A percentile compares a stretch with the other conserved stretches of the same genome.
Evolutionary conservation across 1,284 basidiomycete species (phyloP).

Genomic region (Leccinum subrobustum): DNA sequence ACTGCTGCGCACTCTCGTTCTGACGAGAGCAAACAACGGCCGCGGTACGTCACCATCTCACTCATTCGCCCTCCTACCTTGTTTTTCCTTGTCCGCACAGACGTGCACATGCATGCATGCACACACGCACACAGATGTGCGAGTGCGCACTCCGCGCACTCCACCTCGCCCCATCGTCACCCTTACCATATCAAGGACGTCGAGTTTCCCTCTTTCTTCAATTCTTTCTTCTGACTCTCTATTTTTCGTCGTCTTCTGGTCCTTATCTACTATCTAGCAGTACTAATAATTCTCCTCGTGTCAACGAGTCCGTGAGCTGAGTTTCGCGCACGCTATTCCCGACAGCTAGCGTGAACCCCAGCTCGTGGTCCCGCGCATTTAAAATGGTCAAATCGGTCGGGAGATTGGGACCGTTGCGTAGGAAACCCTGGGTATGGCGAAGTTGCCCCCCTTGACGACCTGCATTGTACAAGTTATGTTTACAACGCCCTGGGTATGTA

Average conservation of each 20-base stretch:
- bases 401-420: neutral
- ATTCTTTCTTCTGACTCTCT: neutral
- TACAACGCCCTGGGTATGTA: constrained; percentile 9
- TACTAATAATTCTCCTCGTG: neutral
- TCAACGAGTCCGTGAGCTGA: neutral
- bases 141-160: too few species aligned
- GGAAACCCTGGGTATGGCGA: neutral
- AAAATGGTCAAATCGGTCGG: neutral
- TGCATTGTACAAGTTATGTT: neutral
- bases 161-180: neutral
- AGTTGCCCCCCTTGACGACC: neutral
- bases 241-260: neutral
- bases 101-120: neutral
- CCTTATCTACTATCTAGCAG: neutral
- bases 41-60: neutral
- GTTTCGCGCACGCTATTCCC: neutral
- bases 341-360: neutral
- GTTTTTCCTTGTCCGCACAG: neutral
- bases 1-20: neutral
- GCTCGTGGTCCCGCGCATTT: neutral
- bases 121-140: too few species aligned
- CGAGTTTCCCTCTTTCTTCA: neutral
- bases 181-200: neutral
- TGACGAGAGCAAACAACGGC: neutral
- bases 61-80: too few species aligned